phyloP scores from a whole-genome alignment of 2,329 filamentous ascomycete species.

The Trichophyton simii region DNA sequence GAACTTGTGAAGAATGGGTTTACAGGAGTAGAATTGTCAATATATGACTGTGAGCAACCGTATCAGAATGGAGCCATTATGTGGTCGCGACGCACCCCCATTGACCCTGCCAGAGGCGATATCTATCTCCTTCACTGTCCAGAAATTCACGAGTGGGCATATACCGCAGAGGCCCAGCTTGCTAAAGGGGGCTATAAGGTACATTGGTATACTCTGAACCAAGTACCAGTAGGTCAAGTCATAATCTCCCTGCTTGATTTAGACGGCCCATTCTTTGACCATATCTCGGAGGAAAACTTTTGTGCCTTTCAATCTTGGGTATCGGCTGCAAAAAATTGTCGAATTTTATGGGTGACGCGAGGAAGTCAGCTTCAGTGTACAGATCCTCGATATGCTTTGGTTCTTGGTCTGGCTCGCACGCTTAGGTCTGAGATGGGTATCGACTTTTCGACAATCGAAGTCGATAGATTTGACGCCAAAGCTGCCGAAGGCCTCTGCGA shows the following conservation, averaged over 20 bases:
- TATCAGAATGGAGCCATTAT: not conserved
- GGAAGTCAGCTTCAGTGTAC: not conserved
- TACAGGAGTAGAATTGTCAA: not conserved
- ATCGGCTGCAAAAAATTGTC: not conserved
- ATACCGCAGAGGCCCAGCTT: not conserved
- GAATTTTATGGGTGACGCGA: slow-evolving; percentile 11
- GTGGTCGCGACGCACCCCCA: not conserved
- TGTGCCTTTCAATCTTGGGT: slow-evolving; percentile 11
- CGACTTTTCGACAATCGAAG: slow-evolving; percentile 6
- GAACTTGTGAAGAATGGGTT: slow-evolving; percentile 7
- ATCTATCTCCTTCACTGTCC: not conserved
- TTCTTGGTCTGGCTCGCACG: slow-evolving; percentile 6
- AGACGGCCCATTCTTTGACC: not conserved
- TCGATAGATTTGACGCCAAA: not conserved
- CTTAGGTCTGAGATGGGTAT: slow-evolving; percentile 2
- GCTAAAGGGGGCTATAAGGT: not conserved
- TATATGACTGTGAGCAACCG: not conserved
- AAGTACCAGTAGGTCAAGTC: not conserved
- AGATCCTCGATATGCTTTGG: slow-evolving; percentile 5
- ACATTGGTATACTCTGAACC: not conserved
- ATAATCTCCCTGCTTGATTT: not conserved
- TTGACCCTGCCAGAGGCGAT: not conserved
- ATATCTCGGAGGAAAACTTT: slow-evolving; percentile 1
- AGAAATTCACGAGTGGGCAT: not conserved
- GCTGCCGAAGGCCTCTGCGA: too few relatives aligned